phyloP scores from a whole-genome alignment of 2,329 filamentous ascomycete species.

The Fusarium guadeloupense region DNA sequence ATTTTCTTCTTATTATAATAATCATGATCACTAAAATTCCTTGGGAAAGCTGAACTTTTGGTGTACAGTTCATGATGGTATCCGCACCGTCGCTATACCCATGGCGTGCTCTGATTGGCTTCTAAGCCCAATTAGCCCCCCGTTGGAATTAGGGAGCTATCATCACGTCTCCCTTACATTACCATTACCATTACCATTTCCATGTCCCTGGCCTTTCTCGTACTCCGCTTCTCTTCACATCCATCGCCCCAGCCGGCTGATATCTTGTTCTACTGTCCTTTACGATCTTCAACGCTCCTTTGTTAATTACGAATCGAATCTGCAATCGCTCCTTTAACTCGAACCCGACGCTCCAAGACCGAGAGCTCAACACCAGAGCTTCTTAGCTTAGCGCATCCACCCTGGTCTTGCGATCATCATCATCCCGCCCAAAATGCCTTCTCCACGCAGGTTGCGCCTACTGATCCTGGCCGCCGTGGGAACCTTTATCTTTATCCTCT shows the following conservation, averaged over 20 bases:
- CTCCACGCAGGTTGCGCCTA: constrained; percentile 74
- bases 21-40: neutral
- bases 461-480: constrained; percentile 71
- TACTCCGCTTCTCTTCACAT: constrained; percentile 19
- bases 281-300: constrained; percentile 9
- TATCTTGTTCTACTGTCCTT: constrained; percentile 17
- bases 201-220: constrained; percentile 25
- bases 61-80: constrained; percentile 14
- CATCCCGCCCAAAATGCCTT: constrained; percentile 64
- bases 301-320: neutral
- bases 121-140: constrained; percentile 3
- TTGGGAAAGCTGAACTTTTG: neutral
- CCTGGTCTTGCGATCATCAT: constrained; percentile 24
- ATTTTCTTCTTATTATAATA: neutral
- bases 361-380: constrained; percentile 19
- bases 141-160: constrained; percentile 24
- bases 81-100: constrained; percentile 6
- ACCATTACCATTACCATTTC: too few species aligned
- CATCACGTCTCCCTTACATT: constrained; percentile 33
- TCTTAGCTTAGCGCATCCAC: constrained; percentile 37
- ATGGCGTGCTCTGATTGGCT: constrained; percentile 20
- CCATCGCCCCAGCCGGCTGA: constrained; percentile 13
- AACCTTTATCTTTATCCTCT: constrained; percentile 73
- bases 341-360: constrained; percentile 13
- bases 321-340: too few species aligned